Conservation (phyloP, 805 yeast genomes). For the Saturnispora hagleri region DNA sequence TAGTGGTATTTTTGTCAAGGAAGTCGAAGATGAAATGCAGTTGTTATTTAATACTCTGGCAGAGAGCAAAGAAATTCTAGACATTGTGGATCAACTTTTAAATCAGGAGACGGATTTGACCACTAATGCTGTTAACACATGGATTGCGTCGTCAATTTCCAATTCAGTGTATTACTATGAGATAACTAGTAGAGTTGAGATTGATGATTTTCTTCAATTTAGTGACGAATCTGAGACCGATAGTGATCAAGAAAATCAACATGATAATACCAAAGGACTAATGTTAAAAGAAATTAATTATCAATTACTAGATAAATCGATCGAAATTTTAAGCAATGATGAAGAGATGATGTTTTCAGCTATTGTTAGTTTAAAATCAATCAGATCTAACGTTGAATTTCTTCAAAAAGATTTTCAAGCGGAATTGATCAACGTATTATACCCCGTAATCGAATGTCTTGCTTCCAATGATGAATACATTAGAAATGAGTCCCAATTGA, state of each 20-base stretch:
- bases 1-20: slow-evolving; percentile 16
- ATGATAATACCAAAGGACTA: slow-evolving; percentile 9
- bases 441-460: slow-evolving; percentile 62
- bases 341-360: slow-evolving; percentile 8
- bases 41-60: slow-evolving; percentile 8
- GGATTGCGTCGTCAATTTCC: slow-evolving; percentile 28
- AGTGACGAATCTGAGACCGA: slow-evolving; percentile 20
- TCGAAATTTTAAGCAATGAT: neutral
- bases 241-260: slow-evolving; percentile 9
- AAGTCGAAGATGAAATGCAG: slow-evolving; percentile 16
- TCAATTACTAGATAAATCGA: slow-evolving; percentile 4
- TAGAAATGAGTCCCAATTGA: slow-evolving; percentile 43
- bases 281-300: neutral
- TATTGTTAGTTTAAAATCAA: slow-evolving; percentile 36
- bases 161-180: neutral
- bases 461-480: slow-evolving; percentile 44
- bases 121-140: slow-evolving; percentile 25
- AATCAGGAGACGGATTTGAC: slow-evolving; percentile 2
- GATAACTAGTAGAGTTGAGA: neutral
- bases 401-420: slow-evolving; percentile 34
- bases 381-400: slow-evolving; percentile 26
- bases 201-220: slow-evolving; percentile 18
- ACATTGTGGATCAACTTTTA: neutral
- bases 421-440: slow-evolving; percentile 62
- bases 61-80: neutral